These are phyloP conservation scores for Alternaria triticina DNA, from an alignment of 2,329 filamentous ascomycete genomes.

Conservation along the genomic window DNA sequence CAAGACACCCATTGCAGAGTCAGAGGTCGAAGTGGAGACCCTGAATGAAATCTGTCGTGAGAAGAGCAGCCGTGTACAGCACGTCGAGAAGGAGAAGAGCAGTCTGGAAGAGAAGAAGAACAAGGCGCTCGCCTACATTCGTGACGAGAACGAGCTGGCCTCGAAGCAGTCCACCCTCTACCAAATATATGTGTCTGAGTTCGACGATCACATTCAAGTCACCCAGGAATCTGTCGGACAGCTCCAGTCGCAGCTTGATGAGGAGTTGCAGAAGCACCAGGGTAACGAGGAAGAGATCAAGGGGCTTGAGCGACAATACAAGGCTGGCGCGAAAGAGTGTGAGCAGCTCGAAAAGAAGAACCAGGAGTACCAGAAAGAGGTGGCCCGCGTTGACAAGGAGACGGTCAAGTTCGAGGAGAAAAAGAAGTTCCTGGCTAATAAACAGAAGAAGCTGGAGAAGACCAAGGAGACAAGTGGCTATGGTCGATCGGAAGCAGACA, in stretches of 20 bases:
- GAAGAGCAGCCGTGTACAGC: constrained; percentile 93
- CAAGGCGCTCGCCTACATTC: constrained; percentile 85
- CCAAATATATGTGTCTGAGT: constrained; percentile 88
- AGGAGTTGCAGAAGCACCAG: constrained; percentile 88
- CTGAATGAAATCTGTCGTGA: constrained; percentile 95
- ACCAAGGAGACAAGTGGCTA: constrained; percentile 78
- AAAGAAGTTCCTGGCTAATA: constrained; percentile 87
- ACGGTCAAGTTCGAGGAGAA: constrained; percentile 98
- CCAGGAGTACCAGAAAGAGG: constrained; percentile 80
- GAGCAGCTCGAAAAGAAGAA: constrained; percentile 82
- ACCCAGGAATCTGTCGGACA: constrained; percentile 90
- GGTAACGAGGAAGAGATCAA: constrained; percentile 92
- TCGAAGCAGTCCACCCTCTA: constrained; percentile 91
- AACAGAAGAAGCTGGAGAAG: constrained; percentile 95
- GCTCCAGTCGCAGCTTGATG: constrained; percentile 84
- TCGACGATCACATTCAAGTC: constrained; percentile 84
- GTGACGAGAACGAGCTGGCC: constrained; percentile 90
- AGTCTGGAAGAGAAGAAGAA: constrained; percentile 95
- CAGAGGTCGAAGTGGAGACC: constrained; percentile 85
- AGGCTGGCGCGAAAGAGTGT: constrained; percentile 80
- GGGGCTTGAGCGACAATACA: constrained; percentile 82
- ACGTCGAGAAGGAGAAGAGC: constrained; percentile 97
- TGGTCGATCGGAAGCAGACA: constrained; percentile 74
- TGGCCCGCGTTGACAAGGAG: constrained; percentile 93
- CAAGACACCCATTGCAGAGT: constrained; percentile 95